phyloP scores from a whole-genome alignment of 345 rosid genomes.

The Jatropha curcas region DNA sequence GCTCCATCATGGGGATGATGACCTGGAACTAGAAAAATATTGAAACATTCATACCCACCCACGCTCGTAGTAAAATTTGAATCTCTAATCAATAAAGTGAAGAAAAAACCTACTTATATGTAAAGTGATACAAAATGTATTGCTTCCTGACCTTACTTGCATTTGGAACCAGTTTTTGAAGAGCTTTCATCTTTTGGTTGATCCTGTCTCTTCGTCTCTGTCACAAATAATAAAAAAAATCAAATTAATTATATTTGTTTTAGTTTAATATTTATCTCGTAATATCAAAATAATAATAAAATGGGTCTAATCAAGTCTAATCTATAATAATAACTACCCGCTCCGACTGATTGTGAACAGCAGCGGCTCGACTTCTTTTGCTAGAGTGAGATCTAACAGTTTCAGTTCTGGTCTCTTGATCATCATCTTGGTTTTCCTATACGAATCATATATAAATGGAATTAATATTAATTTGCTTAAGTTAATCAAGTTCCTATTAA shows the following conservation, averaged over 20 bases:
- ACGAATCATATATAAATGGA: not conserved
- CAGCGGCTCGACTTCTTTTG: conserved; percentile 48
- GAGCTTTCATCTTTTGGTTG: conserved; percentile 70
- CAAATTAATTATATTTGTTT: too few relatives aligned
- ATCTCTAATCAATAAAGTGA: too few relatives aligned
- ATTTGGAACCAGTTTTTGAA: conserved; percentile 73
- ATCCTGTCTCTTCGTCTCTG: conserved; percentile 70
- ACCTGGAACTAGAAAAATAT: too few relatives aligned
- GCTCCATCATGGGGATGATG: too few relatives aligned
- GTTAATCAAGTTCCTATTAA: not conserved
- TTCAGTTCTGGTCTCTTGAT: conserved; percentile 37
- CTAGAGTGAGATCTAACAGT: conserved; percentile 42
- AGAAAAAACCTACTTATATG: too few relatives aligned
- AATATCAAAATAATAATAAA: too few relatives aligned
- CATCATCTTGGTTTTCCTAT: conserved; percentile 48
- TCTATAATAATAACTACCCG: conserved; percentile 53
- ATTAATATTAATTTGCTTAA: too few relatives aligned
- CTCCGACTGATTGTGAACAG: conserved; percentile 58
- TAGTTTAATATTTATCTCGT: too few relatives aligned
- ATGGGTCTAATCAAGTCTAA: too few relatives aligned
- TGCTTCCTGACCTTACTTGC: conserved; percentile 56
- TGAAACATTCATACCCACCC: too few relatives aligned
- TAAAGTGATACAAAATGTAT: too few relatives aligned
- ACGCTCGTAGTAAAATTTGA: too few relatives aligned
- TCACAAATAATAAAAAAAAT: not conserved